Conservation (phyloP, 345 rosid genomes). For the Corchorus capsularis region DNA sequence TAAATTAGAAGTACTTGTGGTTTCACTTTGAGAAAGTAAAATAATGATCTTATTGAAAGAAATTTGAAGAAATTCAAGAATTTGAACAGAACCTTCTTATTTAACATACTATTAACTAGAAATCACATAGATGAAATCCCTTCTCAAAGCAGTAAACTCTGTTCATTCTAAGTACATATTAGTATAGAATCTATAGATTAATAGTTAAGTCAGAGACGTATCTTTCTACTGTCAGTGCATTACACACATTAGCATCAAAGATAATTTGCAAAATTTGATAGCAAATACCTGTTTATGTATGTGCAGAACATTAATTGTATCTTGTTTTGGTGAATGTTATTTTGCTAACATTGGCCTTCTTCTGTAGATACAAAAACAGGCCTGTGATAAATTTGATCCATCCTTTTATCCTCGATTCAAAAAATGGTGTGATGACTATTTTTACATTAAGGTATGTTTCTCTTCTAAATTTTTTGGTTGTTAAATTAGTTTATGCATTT, state of each 20-base stretch:
- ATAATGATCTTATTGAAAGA: neutral
- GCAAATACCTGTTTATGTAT: neutral
- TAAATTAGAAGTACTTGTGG: neutral
- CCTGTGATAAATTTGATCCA: constrained; percentile 91
- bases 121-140: neutral
- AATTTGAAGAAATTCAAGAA: neutral
- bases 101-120: neutral
- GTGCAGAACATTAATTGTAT: neutral
- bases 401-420: constrained; percentile 87
- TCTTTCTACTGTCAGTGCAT: neutral
- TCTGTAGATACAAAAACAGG: constrained; percentile 70
- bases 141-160: neutral
- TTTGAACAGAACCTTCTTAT: neutral
- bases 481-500: neutral
- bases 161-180: neutral
- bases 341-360: constrained; percentile 9
- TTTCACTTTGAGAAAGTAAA: constrained; percentile 10
- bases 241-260: neutral
- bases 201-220: neutral
- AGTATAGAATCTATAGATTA: neutral
- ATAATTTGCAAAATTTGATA: neutral
- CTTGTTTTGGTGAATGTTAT: neutral
- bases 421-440: constrained; percentile 98
- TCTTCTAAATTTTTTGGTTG: neutral
- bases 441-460: constrained; percentile 71